Base-by-base conservation (phyloP, 768 basidiomycete species). In the Lactifluus pinguis region DNA sequence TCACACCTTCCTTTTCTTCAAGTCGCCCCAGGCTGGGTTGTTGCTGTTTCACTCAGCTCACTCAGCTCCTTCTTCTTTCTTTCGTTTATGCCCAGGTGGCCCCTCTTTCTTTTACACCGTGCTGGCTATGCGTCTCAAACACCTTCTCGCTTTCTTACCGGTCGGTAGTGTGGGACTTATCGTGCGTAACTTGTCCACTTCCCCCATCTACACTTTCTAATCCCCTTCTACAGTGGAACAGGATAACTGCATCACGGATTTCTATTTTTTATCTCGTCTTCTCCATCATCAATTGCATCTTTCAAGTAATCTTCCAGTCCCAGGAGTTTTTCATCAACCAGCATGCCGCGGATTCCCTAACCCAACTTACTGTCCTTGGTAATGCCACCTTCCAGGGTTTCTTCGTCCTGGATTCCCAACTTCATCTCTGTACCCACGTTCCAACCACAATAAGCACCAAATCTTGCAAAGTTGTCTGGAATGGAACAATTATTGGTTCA, bases 271-370 rank as follows among this genome's bases (percentile, higher is more conserved):
- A 89, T 71, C 82, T 88, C 68, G 56, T 77, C 48, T 86, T 89
- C 69, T 84, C 88, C 21, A 59, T 86, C 54, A 52, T 82, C 49
- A 85, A 89, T 69, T 88, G 85, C 65, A 65, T 79, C 58, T 69
- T 88, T 60, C 89, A 90, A 71, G 76, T 89, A 64, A 75, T 79
- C 30, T 76, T 92, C 49, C 89, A 91, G 73, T 79, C 78, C 53
- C 78, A 79, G 55, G 87, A 84, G 11, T 85, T 84, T 74, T 75
- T 75, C 13, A 81, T 81, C 72, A 90, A 90, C 66, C 77, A 77
- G 9, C 65, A 77, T 19, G 85, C 87, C 6, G 80, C 82, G 32
- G 59, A 69, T 30, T 78, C 83, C 65, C 74, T 90, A 57, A 72
- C 73, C 49, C 70, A 72, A 52, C 78, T 89, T 55, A 75, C 83